A percentile compares a stretch with the other conserved stretches of the same genome.
Evolutionary conservation across 768 basidiomycete genomes (phyloP).

Genomic region (Psilocybe cyanescens): DNA sequence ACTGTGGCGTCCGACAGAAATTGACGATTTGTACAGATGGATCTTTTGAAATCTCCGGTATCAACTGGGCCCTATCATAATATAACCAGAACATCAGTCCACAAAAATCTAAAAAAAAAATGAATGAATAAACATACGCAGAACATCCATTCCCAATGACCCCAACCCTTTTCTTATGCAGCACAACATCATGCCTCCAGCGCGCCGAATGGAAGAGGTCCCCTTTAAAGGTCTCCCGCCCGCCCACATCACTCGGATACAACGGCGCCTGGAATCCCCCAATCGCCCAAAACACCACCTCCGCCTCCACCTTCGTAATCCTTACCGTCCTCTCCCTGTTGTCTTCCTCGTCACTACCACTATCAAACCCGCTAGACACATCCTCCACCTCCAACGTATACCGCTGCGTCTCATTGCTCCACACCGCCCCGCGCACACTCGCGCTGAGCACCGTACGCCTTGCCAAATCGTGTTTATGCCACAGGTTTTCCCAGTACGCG

Average conservation of each 20-base stretch:
- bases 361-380: slow-evolving; percentile 3
- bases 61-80: slow-evolving; percentile 55
- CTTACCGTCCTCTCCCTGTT: slow-evolving; percentile 26
- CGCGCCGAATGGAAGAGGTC: slow-evolving; percentile 55
- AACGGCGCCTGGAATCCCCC: slow-evolving; percentile 52
- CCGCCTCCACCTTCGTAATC: slow-evolving; percentile 37
- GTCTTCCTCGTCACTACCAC: not conserved
- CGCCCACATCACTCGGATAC: slow-evolving; percentile 47
- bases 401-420: slow-evolving; percentile 46
- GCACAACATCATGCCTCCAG: slow-evolving; percentile 57
- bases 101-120: not conserved
- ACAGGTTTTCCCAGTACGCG: slow-evolving; percentile 53
- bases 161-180: slow-evolving; percentile 57
- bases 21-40: slow-evolving; percentile 55
- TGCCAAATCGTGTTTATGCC: slow-evolving; percentile 46
- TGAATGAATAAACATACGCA: slow-evolving; percentile 41
- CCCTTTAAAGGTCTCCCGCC: slow-evolving; percentile 51
- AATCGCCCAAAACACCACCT: slow-evolving; percentile 53
- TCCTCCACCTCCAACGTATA: slow-evolving; percentile 46
- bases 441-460: slow-evolving; percentile 46
- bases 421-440: slow-evolving; percentile 42
- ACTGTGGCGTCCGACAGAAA: slow-evolving; percentile 63
- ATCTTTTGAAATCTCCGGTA: slow-evolving; percentile 56
- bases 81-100: slow-evolving; percentile 2
- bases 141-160: slow-evolving; percentile 70